Percentiles rank a stretch among this genome's conserved stretches.
These are phyloP conservation scores for Anthoceros angustus DNA, from an alignment of 225 moss, liverwort and hornwort genomes.

Conservation along the genomic window DNA sequence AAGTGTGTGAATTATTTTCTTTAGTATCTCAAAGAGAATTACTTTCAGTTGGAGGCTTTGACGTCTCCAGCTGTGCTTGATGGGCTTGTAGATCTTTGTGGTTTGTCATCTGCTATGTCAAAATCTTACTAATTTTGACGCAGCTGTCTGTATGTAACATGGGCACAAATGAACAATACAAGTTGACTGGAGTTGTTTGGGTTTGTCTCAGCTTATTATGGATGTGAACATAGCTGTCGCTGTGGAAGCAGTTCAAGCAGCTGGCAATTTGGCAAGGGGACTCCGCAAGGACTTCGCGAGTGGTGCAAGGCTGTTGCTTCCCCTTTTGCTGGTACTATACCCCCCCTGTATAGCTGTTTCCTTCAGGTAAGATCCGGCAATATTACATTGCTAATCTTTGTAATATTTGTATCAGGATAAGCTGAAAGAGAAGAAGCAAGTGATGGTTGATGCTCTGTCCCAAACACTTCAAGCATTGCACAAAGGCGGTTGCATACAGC, in stretches of 20 bases:
- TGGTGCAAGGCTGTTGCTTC: slow-evolving; percentile 63
- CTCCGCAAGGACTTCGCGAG: slow-evolving; percentile 81
- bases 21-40: not conserved
- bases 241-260: slow-evolving; percentile 94
- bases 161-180: too few species aligned
- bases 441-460: slow-evolving; percentile 84
- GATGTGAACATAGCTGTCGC: slow-evolving; percentile 98
- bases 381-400: too few species aligned
- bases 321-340: slow-evolving; percentile 51
- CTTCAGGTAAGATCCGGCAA: too few species aligned
- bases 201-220: slow-evolving; percentile 48
- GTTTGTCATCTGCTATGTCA: not conserved
- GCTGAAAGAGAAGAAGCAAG: slow-evolving; percentile 81
- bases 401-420: slow-evolving; percentile 31
- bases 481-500: slow-evolving; percentile 61
- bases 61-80: not conserved
- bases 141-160: too few species aligned
- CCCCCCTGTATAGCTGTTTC: too few species aligned
- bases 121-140: too few species aligned
- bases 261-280: slow-evolving; percentile 77
- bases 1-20: slow-evolving; percentile 23
- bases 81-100: not conserved
- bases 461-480: slow-evolving; percentile 65
- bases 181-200: not conserved
- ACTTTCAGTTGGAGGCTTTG: not conserved